Conservation (phyloP, 306 rosid species). For the Fragaria iinumae region DNA sequence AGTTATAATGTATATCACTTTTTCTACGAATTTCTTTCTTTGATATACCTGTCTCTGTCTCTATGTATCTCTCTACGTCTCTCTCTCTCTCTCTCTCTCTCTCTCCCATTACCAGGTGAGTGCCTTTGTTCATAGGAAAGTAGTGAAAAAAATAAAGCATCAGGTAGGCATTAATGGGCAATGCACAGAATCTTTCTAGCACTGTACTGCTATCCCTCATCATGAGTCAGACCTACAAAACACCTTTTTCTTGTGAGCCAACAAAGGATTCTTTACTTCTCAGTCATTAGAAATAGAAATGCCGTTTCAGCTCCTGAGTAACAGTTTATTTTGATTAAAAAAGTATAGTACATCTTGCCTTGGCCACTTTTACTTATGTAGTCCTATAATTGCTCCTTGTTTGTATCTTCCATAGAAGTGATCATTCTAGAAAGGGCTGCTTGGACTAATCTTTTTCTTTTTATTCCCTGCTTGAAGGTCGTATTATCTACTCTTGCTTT, state of each 20-base stretch:
- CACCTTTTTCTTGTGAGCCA: neutral
- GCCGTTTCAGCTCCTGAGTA: neutral
- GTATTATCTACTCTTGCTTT: conserved; percentile 87
- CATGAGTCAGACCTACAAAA: neutral
- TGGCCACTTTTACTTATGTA: neutral
- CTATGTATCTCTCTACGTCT: no score
- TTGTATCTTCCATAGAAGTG: neutral
- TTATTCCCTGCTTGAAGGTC: conserved; percentile 60
- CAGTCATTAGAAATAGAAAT: neutral
- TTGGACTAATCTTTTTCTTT: conserved; percentile 13
- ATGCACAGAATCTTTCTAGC: neutral
- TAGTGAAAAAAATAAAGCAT: neutral
- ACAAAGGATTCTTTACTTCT: neutral
- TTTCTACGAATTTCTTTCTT: no score
- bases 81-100: no score
- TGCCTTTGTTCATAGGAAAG: neutral
- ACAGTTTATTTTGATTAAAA: neutral
- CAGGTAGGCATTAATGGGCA: neutral
- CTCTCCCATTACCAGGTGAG: no score
- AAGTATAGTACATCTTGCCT: neutral
- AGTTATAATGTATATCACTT: no score
- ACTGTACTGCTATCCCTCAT: neutral
- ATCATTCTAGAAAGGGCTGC: neutral
- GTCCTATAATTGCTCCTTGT: conserved; percentile 8
- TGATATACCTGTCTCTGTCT: no score